Base-by-base conservation (phyloP, 2,329 filamentous ascomycete species). In the Chaetomium sp. region DNA sequence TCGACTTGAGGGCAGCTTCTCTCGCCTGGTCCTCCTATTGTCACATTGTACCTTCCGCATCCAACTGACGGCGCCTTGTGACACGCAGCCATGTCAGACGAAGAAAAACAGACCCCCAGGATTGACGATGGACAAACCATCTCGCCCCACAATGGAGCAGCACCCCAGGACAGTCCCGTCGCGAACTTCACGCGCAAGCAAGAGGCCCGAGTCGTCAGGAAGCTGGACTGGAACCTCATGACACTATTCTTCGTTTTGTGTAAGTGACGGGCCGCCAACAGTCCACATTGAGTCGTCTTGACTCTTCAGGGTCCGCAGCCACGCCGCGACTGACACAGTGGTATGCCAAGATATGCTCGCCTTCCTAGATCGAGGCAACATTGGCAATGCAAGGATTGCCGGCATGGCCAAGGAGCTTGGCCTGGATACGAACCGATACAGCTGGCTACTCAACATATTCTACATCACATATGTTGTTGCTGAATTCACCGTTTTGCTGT, bases 391-490 rank as follows among this genome's bases (percentile, higher is more conserved):
- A 0, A 59, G 71, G 55, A 66, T 65, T 9, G 70, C 70, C 1
- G 70, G 70, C 38, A 70, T 72, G 70, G 62, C 66, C 49, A 59
- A 66, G 43, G 70, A 70, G 44, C 63, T 74, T 6, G 68, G 67
- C 10, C 70, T 73, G 35, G 66, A 66, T 47, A 70, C 73, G 58
- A 59, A 53, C 3, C 68, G 73, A 8, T 75, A 72, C 57, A 68
- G 70, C 66, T 76, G 73, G 73, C 65, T 75, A 32, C 65, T 76
- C 37, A 75, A 72, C 27, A 74, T 76, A 44, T 75, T 75, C 53
- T 76, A 75, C 58, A 75, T 75, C 43, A 71, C 72, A 0, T 75
- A 74, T 14, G 27, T 41, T 10, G 19, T 35, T 10, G 12, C 12
- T 19, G 46, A 49, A 19, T 49, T 49, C 9, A 19, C 14, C 48